These are phyloP conservation scores for Anisodus acutangulus DNA, from an alignment of 257 asterid species.

Conservation along the genomic window DNA sequence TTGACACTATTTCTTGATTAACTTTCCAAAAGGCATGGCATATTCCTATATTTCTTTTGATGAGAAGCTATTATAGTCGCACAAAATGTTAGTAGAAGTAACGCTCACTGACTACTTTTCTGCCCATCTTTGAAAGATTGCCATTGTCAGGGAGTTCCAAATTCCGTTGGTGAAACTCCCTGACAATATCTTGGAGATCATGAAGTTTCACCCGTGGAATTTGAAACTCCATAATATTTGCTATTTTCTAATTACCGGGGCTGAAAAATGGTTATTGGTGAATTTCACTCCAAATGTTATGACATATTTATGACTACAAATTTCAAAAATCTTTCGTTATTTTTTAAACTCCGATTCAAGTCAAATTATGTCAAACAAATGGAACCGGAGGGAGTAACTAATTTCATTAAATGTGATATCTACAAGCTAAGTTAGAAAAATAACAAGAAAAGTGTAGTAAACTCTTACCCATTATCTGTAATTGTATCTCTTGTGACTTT, in stretches of 20 bases:
- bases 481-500: conserved; percentile 53
- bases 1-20: neutral
- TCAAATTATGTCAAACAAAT: neutral
- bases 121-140: neutral
- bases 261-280: neutral
- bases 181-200: neutral
- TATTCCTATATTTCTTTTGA: neutral
- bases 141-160: neutral
- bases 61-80: neutral
- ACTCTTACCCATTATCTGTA: conserved; percentile 53
- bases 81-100: neutral
- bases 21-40: too few species aligned
- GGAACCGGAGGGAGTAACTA: neutral
- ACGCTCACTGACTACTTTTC: neutral
- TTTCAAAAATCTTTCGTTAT: too few species aligned
- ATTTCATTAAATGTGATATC: neutral
- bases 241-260: neutral
- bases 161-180: neutral
- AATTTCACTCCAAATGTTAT: neutral
- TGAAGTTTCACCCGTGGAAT: neutral
- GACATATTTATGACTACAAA: too few species aligned
- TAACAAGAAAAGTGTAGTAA: neutral
- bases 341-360: neutral
- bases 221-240: neutral
- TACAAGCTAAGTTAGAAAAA: neutral